A percentile compares a stretch with the other conserved stretches of the same genome.
phyloP scores from a whole-genome alignment of 805 yeast genomes.

The Nematodospora valgi region DNA sequence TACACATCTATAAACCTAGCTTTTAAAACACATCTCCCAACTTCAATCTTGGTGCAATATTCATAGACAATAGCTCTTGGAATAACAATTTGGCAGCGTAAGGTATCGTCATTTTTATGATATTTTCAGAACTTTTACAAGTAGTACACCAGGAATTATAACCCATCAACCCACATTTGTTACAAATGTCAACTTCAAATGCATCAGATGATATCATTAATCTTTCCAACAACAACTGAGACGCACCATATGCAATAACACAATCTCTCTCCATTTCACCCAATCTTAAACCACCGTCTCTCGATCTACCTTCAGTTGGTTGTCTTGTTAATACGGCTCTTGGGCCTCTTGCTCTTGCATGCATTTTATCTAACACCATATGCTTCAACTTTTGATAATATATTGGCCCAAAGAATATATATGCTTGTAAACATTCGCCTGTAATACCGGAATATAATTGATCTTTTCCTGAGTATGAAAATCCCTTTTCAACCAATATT shows the following conservation, averaged over 20 bases:
- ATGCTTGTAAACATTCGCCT: conserved; percentile 95
- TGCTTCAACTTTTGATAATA: conserved; percentile 97
- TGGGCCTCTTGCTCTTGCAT: conserved; percentile 99
- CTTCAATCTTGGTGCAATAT: conserved; percentile 92
- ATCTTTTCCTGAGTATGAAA: conserved; percentile 93
- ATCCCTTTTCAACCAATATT: conserved; percentile 86
- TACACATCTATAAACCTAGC: background rate
- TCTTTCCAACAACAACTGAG: conserved; percentile 88
- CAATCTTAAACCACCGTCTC: conserved; percentile 98
- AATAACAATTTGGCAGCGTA: conserved; percentile 97
- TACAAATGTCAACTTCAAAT: conserved; percentile 94
- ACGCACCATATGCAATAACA: conserved; percentile 98
- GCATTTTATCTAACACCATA: conserved; percentile 99
- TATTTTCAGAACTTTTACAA: conserved; percentile 82
- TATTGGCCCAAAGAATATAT: conserved; percentile 97
- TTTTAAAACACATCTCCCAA: conserved; percentile 75
- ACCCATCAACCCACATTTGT: conserved; percentile 94
- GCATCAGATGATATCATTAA: conserved; percentile 97
- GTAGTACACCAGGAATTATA: conserved; percentile 97
- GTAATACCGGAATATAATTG: conserved; percentile 97
- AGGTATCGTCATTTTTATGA: conserved; percentile 93
- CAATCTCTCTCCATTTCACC: conserved; percentile 99
- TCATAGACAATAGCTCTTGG: conserved; percentile 98
- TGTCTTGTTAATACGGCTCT: conserved; percentile 97
- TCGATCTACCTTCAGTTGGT: conserved; percentile 97